Conservation (phyloP, 2,329 filamentous ascomycete genomes). For the Aspergillus novoparasiticus region DNA sequence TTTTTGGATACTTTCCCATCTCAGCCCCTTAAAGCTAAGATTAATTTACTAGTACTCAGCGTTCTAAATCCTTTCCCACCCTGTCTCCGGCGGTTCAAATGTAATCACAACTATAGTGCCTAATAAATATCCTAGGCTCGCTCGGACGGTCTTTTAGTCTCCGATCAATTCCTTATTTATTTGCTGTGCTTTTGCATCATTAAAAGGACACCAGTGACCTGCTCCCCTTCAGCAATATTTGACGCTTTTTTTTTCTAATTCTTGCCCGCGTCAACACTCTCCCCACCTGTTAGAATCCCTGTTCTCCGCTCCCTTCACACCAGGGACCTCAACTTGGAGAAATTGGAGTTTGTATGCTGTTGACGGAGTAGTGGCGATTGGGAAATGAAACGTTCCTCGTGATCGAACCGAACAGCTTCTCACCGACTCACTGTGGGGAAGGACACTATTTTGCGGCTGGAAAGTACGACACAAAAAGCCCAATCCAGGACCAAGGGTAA, state of each 20-base stretch:
- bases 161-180: slow-evolving; percentile 9
- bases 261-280: not conserved
- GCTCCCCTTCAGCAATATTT: not conserved
- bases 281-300: not conserved
- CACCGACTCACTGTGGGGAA: slow-evolving; percentile 5
- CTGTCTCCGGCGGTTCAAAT: not conserved
- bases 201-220: not conserved
- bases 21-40: slow-evolving; percentile 1
- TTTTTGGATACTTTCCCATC: not conserved
- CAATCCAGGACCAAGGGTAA: not conserved
- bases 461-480: not conserved
- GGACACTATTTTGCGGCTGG: not conserved
- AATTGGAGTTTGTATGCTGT: not conserved
- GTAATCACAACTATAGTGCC: slow-evolving; percentile 9
- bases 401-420: not conserved
- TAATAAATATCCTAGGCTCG: slow-evolving; percentile 6
- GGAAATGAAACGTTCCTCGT: not conserved
- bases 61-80: slow-evolving; percentile 1
- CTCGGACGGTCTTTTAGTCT: slow-evolving; percentile 8
- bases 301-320: not conserved
- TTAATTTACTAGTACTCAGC: slow-evolving; percentile 5
- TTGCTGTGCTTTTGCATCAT: slow-evolving; percentile 1
- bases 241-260: not conserved
- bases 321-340: not conserved
- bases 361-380: not conserved